Conservation (phyloP, 306 rosid species). For the Cicer cuneatum region DNA sequence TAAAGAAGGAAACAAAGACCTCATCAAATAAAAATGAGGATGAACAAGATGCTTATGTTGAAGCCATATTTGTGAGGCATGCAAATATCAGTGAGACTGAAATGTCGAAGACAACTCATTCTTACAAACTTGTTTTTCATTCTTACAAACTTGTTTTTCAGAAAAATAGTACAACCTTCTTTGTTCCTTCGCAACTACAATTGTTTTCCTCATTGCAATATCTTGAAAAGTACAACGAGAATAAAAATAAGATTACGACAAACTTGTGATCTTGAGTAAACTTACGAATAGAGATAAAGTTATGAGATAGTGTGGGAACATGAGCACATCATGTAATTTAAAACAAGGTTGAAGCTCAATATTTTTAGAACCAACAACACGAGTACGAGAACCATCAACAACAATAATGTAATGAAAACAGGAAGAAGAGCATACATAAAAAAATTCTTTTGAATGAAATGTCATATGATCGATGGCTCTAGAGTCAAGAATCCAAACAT, state of each 20-base stretch:
- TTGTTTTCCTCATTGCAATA: neutral
- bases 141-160: neutral
- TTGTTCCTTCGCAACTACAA: neutral
- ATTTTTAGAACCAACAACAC: neutral
- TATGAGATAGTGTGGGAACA: neutral
- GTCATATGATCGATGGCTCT: neutral
- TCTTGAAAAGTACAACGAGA: neutral
- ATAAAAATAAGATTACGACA: neutral
- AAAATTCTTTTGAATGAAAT: neutral
- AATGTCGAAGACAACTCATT: neutral
- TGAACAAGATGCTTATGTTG: neutral
- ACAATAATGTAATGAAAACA: neutral
- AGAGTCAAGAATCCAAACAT: neutral
- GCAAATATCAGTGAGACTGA: neutral
- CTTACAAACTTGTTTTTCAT: neutral
- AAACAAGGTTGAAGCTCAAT: neutral
- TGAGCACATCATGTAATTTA: neutral
- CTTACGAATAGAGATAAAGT: neutral
- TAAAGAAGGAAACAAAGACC: neutral
- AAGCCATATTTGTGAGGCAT: neutral
- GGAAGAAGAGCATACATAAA: neutral
- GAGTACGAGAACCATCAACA: neutral
- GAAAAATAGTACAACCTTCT: neutral
- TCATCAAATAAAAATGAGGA: neutral
- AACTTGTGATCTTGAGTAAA: neutral